Evolutionary conservation across 139 green algal species (phyloP), one percentile per base, ranked within the genome.

Genomic region (Chlamydomonas sp.): DNA sequence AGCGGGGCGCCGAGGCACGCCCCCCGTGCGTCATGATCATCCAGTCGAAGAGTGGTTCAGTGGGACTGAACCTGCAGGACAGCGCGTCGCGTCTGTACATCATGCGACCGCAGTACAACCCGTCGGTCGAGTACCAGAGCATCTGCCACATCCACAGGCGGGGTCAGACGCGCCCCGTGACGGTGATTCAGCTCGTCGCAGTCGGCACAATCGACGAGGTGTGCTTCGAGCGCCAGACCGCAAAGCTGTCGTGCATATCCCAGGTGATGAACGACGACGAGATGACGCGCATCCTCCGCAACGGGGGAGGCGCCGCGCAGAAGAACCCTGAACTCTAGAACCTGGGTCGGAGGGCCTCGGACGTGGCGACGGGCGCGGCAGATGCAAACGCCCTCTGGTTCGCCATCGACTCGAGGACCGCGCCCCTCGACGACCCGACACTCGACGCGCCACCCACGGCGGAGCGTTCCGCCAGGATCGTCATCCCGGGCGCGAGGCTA

Each of bases 121-220:
- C 43, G 48, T 47, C 65, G 3, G 24, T 58, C 6, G 65, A 72
- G 26, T 38, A 65, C 36, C 81, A 89, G 74, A 87, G 87, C 3
- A 88, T 90, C 83, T 87, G 90, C 69, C 62, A 87, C 28, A 82
- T 76, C 29, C 85, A 95, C 76, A 81, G 88, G 26, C 81, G 91
- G 37, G 87, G 87, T 5, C 87, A 92, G 78, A 89, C 74, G 31
- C 73, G 72, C 54, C 81, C 84, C 0, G 88, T 94, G 37, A 83
- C 78, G 78, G 65, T 84, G 38, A 70, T 89, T 78, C 58, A 82
- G 74, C 48, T 80, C 71, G 70, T 95, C 20, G 84, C 74, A 47
- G 35, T 60, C 0, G 75, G 76, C 48, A 90, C 85, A 13, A 74
- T 92, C 26, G 87, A 91, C 64, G 83, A 89, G 70, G 8, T 64